These are phyloP conservation scores for Pleurotus platypus DNA, from an alignment of 768 basidiomycete genomes.

Conservation along the genomic window DNA sequence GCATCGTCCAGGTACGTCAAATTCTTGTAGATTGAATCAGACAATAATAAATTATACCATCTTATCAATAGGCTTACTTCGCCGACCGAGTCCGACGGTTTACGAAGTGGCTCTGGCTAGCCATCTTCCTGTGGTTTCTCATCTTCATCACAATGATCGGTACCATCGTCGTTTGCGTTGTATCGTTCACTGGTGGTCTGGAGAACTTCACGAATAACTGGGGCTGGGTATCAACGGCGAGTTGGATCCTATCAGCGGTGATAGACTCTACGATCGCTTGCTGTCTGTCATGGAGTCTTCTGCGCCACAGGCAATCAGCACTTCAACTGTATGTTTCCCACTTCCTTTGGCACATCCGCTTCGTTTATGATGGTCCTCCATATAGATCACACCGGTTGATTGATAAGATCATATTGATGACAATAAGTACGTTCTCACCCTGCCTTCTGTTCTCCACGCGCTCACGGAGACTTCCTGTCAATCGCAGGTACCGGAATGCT, in stretches of 20 bases:
- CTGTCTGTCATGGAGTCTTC: conserved; percentile 1
- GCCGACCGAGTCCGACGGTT: conserved; percentile 4
- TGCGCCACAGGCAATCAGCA: conserved; percentile 3
- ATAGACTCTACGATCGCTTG: conserved; percentile 3
- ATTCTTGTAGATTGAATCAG: background rate
- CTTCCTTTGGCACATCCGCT: background rate
- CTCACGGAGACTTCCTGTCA: no score
- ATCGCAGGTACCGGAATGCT: background rate
- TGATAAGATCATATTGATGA: conserved; percentile 8
- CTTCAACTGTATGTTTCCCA: background rate
- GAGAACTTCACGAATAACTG: conserved; percentile 4
- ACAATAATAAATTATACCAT: background rate
- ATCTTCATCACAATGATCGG: conserved; percentile 7
- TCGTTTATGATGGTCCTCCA: background rate
- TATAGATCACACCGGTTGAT: conserved; percentile 1
- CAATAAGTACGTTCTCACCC: conserved; percentile 1
- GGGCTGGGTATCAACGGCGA: conserved; percentile 5
- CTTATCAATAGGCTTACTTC: background rate
- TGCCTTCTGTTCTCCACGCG: background rate
- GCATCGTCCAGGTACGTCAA: background rate
- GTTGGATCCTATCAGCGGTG: conserved; percentile 3
- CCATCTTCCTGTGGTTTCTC: conserved; percentile 5
- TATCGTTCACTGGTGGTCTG: conserved; percentile 3
- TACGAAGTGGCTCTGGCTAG: conserved; percentile 1
- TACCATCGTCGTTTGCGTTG: conserved; percentile 4